phyloP scores from a whole-genome alignment of 169 alveolate species.

The Cryptosporidium meleagridis region DNA sequence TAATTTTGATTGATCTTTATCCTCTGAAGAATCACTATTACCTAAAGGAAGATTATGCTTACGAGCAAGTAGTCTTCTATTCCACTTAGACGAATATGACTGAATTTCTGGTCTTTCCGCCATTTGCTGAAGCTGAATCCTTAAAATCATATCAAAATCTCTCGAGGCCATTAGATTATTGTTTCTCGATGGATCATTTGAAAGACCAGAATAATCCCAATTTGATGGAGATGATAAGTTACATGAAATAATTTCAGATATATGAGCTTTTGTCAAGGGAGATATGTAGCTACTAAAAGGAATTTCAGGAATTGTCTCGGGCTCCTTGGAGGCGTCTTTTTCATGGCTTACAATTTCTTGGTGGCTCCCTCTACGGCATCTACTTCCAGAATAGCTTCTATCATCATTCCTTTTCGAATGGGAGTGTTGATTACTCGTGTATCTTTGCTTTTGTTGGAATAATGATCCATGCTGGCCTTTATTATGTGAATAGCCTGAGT shows the following conservation, averaged over 20 bases:
- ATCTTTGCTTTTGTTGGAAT: constrained; percentile 4
- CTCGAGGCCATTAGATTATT: constrained; percentile 50
- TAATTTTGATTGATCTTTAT: not conserved
- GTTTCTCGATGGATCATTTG: not conserved
- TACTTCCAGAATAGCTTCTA: constrained; percentile 18
- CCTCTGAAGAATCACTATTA: constrained; percentile 1
- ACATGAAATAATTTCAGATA: constrained; percentile 3
- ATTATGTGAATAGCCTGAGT: constrained; percentile 3
- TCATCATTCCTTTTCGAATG: not conserved
- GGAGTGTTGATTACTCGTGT: not conserved
- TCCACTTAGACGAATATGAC: constrained; percentile 73
- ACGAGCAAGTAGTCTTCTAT: constrained; percentile 49
- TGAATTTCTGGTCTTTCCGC: constrained; percentile 75
- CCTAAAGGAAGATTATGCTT: constrained; percentile 28
- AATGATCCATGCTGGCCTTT: constrained; percentile 6
- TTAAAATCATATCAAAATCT: constrained; percentile 61
- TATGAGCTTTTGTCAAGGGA: constrained; percentile 49
- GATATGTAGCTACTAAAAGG: constrained; percentile 25
- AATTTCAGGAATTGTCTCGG: constrained; percentile 27
- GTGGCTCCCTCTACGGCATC: not conserved
- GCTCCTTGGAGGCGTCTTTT: not conserved
- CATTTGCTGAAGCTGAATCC: constrained; percentile 73
- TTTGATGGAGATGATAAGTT: constrained; percentile 12
- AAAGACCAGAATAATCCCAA: constrained; percentile 1
- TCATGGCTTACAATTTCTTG: constrained; percentile 1